Base-by-base conservation (phyloP, 768 basidiomycete species). In the Suillus plorans region DNA sequence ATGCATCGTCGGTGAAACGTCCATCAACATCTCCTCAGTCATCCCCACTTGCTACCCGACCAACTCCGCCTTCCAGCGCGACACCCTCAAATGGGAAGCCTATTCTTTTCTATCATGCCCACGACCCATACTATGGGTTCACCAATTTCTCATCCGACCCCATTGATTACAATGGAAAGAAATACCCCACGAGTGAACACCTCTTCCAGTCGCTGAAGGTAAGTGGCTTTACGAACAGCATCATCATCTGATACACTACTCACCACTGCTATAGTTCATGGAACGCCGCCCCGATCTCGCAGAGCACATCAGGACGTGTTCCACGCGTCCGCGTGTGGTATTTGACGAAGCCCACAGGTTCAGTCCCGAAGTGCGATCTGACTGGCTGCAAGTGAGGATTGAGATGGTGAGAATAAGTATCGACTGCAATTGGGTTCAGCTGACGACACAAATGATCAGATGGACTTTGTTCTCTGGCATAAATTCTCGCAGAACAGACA, bases 121-220 rank as follows among this genome's bases (percentile, higher is more conserved):
- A 71, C n/a, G 71, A 72, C 62, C 76, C 73, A 28, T 66, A 77
- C 66, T 79, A 81, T 60, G 77, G 78, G 16, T 81, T 81, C 69
- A 79, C 81, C 60, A 81, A 81, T 69, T 80, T 80, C 64, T 83
- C 82, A 4, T 69, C 79, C 6, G 78, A 83, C 68, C 69, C 77
- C 5, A 76, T 84, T 37, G 68, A 72, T 25, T 82, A 80, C 64
- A 63, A 68, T 14, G 78, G 79, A 16, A 79, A 76, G 66, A 52
- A 66, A 3, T 84, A 84, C 64, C 79, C 79, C 0, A 83, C 83
- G 12, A 80, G 80, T 56, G 82, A 83, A 66, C 83, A 84, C 66
- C 67, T 84, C 47, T 84, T 81, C 59, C 81, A 84, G 63, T 77
- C 82, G 28, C 73, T 82, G 69, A 83, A 79, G 76, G 78, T 77